Percentiles rank a stretch among this genome's conserved stretches.
Conservation (phyloP, 768 basidiomycete species). For the Lentinula aciculospora region DNA sequence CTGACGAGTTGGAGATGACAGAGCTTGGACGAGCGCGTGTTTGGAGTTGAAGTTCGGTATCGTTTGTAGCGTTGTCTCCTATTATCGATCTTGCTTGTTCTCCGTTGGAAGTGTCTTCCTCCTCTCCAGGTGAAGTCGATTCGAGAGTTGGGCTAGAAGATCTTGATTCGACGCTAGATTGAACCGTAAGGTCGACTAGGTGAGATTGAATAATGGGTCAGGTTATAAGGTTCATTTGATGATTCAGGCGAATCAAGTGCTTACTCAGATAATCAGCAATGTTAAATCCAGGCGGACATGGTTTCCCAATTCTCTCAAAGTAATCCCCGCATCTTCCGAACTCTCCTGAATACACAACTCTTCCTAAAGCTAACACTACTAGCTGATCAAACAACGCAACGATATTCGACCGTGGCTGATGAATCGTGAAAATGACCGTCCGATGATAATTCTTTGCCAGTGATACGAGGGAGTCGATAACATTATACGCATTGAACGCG, state of each 20-base stretch:
- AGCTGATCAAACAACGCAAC: conserved; percentile 94
- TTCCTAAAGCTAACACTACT: conserved; percentile 78
- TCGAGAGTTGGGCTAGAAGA: conserved; percentile 38
- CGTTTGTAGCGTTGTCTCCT: neutral
- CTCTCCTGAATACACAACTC: conserved; percentile 80
- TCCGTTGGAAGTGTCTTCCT: conserved; percentile 44
- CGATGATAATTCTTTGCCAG: conserved; percentile 87
- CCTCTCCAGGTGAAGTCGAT: conserved; percentile 26
- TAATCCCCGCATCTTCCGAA: conserved; percentile 72
- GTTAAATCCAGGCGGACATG: conserved; percentile 93
- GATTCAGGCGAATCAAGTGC: too few species aligned
- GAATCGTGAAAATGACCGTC: conserved; percentile 96
- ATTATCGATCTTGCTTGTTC: conserved; percentile 44
- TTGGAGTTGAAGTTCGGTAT: conserved; percentile 41
- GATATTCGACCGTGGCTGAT: conserved; percentile 97
- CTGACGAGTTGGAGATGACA: conserved; percentile 23
- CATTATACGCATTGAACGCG: conserved; percentile 93
- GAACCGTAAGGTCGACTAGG: conserved; percentile 70
- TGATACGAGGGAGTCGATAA: conserved; percentile 82
- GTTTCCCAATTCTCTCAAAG: conserved; percentile 70
- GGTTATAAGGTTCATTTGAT: too few species aligned
- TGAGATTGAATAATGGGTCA: conserved; percentile 9
- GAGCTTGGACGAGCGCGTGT: conserved; percentile 41
- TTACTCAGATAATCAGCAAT: conserved; percentile 94
- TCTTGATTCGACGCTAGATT: conserved; percentile 38